Conservation (phyloP, 2,329 filamentous ascomycete species). For the Aureobasidium sp. region DNA sequence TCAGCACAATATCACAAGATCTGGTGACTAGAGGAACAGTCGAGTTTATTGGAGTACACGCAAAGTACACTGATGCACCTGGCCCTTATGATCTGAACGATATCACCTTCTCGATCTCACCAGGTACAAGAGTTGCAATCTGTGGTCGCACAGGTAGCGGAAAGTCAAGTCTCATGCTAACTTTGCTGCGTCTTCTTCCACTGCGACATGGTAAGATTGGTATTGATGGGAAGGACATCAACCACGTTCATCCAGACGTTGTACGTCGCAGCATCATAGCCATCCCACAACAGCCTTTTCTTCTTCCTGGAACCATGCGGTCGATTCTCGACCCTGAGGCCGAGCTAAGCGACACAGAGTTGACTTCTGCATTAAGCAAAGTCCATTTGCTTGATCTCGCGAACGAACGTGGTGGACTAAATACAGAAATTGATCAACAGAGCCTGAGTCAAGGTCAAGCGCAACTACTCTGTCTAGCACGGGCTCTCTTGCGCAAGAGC, state of each 20-base stretch:
- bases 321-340: background rate
- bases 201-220: slow-evolving; percentile 36
- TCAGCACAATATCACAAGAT: background rate
- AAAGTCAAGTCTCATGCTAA: slow-evolving; percentile 44
- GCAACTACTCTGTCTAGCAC: slow-evolving; percentile 44
- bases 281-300: slow-evolving; percentile 47
- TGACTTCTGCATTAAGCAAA: slow-evolving; percentile 38
- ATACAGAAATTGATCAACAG: slow-evolving; percentile 29
- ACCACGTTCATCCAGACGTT: slow-evolving; percentile 30
- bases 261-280: slow-evolving; percentile 31
- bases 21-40: background rate
- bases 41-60: background rate
- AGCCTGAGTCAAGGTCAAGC: slow-evolving; percentile 41
- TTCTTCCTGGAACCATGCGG: slow-evolving; percentile 42
- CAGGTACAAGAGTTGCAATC: slow-evolving; percentile 45
- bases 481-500: slow-evolving; percentile 38
- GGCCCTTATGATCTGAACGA: slow-evolving; percentile 33
- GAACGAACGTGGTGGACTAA: slow-evolving; percentile 30
- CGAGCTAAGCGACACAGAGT: slow-evolving; percentile 30
- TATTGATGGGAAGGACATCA: slow-evolving; percentile 39
- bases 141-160: slow-evolving; percentile 50
- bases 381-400: slow-evolving; percentile 34
- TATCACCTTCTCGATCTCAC: slow-evolving; percentile 39
- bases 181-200: slow-evolving; percentile 46
- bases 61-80: background rate